Conservation (phyloP, 805 yeast species). For the Vanderwaltozyma tropicalis region DNA sequence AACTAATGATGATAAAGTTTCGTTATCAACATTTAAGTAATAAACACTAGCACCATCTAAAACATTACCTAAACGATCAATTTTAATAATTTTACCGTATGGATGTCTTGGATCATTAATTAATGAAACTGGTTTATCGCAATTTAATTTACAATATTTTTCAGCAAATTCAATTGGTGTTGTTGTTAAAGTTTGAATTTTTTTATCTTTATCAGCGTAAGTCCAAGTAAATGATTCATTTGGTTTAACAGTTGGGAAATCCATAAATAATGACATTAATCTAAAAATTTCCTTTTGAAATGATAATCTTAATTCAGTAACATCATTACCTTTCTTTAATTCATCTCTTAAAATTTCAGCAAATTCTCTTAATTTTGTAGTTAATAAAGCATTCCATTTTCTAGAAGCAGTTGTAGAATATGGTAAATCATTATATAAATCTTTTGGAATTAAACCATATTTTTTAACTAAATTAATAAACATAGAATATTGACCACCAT, state of each 20-base stretch:
- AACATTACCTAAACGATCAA: constrained; percentile 68
- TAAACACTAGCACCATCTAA: constrained; percentile 58
- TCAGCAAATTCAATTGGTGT: constrained; percentile 60
- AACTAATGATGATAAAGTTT: constrained; percentile 47
- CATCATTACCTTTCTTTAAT: constrained; percentile 28
- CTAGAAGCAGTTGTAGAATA: constrained; percentile 42
- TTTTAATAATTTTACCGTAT: constrained; percentile 51
- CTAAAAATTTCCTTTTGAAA: constrained; percentile 56
- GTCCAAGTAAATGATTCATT: constrained; percentile 63
- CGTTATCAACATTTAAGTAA: constrained; percentile 59
- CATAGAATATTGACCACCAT: constrained; percentile 89
- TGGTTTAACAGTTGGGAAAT: constrained; percentile 68
- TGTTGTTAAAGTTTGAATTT: constrained; percentile 36
- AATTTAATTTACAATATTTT: constrained; percentile 43
- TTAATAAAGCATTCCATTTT: constrained; percentile 49
- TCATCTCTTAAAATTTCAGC: constrained; percentile 56
- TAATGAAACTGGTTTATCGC: constrained; percentile 47
- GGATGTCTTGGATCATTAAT: constrained; percentile 77
- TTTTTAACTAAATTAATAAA: constrained; percentile 64
- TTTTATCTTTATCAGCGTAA: constrained; percentile 58
- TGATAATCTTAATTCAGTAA: constrained; percentile 34
- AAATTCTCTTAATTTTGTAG: constrained; percentile 65
- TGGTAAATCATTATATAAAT: constrained; percentile 59
- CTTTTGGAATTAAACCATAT: constrained; percentile 73
- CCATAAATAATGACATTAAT: constrained; percentile 57